Evolutionary conservation across 1,139 yeast genomes (phyloP), one percentile per base, ranked within the genome.

Genomic region (Chernovozyma sophiae-reginae): DNA sequence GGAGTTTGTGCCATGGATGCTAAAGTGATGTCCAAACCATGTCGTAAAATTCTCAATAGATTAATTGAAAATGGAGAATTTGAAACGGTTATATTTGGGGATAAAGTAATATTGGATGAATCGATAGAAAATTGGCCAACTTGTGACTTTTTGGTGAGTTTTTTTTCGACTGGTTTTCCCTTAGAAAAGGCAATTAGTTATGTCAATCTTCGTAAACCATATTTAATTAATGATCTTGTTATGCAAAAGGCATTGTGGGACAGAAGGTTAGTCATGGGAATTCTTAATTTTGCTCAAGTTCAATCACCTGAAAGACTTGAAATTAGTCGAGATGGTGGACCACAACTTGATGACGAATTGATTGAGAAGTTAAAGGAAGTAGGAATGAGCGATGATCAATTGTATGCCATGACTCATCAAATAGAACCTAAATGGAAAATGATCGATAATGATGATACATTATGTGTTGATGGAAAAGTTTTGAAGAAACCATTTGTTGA

Each of bases 1-100:
- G 99, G 99, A 33, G 96, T 94, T 1, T 94, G 98, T 66, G 99
- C 99, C 7, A 90, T 94, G 97, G 98, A 94, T 60, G 82, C 92
- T 38, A 94, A 94, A 59, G 98, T 90, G 1, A 74, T 95, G 56
- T 85, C 95, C 28, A 94, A 94, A 61, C 98, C 99, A 2, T 92
- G 97, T 56, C 72, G 97, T 43, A 86, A 85, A 44, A 94, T 94
- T 44, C 69, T 94, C 49, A 90, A 86, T 58, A 69, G 96, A 36
- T 67, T 94, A 52, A 86, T 90, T 44, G 95, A 86, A 49, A 82
- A 86, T 49, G 97, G 96, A 22, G 98, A 92, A 60, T 92, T 94
- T 58, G 97, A 94, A 57, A 89, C 97, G 0, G 85, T 94, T 22
- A 89, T 92, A 40, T 94, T 94, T 65, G 98, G 98, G 40, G 99